Evolutionary conservation across 2,329 filamentous ascomycete genomes (phyloP), one percentile per base, ranked within the genome.

Genomic region (Colletotrichum incanum): DNA sequence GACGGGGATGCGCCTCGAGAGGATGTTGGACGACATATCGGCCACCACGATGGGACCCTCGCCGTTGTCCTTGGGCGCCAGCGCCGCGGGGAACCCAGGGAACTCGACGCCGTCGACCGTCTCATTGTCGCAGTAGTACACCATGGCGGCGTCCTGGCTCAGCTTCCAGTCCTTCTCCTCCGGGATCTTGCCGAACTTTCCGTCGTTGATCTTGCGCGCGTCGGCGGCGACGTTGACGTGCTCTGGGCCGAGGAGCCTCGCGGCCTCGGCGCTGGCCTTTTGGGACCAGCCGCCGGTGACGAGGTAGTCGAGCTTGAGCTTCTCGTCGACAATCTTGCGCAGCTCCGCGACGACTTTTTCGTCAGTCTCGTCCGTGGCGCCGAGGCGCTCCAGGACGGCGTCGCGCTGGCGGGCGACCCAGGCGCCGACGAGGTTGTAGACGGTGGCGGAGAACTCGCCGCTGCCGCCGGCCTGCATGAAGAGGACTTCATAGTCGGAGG

Each of bases 91-190:
- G 78, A 90, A 90, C n/a, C 77, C 83, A 7, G 93, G 94, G 76
- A 97, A 98, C 80, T 98, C 96, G 23, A 98, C 94, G 43, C 95
- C 95, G 78, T 98, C 94, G 7, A 97, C 94, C 0, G 94, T 98
- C 86, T 98, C 95, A 77, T 98, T 98, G 81, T 95, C 93, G 81
- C 96, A 98, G 81, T 91, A 95, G 83, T 98, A 98, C 2, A 96
- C 92, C 77, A 97, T 87, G 0, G 94, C 90, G 12, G 92, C 85
- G 47, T 90, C 86, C 75, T 90, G 86, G 50, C 91, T 93, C 9
- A 96, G 87, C 43, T 87, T 93, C 94, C 94, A 98, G 26, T 88
- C 89, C 74, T 89, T 90, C 82, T 95, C 92, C 12, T 91, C 88
- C 0, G 96, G 93, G 63, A 98, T 97, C 73, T 86, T 90, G 71